Conservation (phyloP, 2,329 filamentous ascomycete genomes). For the Xylaria polymorpha region DNA sequence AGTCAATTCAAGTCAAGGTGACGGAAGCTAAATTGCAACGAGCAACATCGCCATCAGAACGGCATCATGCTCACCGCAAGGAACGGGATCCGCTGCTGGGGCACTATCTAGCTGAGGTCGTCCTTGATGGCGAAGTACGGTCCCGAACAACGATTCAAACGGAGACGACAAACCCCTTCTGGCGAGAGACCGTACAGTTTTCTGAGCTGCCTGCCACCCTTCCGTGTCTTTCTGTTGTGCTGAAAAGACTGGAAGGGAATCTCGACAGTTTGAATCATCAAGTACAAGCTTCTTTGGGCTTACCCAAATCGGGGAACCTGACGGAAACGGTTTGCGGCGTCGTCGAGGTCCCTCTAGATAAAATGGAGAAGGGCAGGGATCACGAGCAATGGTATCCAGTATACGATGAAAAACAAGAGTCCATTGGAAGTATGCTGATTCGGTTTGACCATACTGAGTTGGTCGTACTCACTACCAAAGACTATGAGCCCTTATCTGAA, state of each 20-base stretch:
- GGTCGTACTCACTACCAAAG: constrained; percentile 84
- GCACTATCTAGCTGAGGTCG: constrained; percentile 82
- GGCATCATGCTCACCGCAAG: constrained; percentile 36
- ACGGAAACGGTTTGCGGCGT: constrained; percentile 71
- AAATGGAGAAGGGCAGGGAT: constrained; percentile 80
- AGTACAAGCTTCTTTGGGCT: constrained; percentile 56
- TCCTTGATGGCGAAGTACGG: constrained; percentile 82
- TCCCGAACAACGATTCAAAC: constrained; percentile 78
- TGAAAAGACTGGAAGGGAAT: constrained; percentile 73
- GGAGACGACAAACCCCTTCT: constrained; percentile 80
- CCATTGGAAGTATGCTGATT: constrained; percentile 85
- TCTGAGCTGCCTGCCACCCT: constrained; percentile 75
- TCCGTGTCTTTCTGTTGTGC: constrained; percentile 74
- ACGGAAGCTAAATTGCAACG: constrained; percentile 71
- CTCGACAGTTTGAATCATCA: constrained; percentile 60
- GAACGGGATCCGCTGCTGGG: constrained; percentile 64
- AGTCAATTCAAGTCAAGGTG: constrained; percentile 67
- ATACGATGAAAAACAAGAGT: constrained; percentile 78
- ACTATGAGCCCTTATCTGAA: constrained; percentile 86
- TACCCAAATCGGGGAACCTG: constrained; percentile 57
- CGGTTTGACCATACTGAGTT: constrained; percentile 87
- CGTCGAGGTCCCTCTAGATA: constrained; percentile 85
- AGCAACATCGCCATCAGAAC: constrained; percentile 44
- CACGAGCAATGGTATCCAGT: constrained; percentile 91
- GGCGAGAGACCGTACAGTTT: constrained; percentile 85